Base-by-base conservation (phyloP, 352 stramenopile species). In the Phytophthora sansomeana region DNA sequence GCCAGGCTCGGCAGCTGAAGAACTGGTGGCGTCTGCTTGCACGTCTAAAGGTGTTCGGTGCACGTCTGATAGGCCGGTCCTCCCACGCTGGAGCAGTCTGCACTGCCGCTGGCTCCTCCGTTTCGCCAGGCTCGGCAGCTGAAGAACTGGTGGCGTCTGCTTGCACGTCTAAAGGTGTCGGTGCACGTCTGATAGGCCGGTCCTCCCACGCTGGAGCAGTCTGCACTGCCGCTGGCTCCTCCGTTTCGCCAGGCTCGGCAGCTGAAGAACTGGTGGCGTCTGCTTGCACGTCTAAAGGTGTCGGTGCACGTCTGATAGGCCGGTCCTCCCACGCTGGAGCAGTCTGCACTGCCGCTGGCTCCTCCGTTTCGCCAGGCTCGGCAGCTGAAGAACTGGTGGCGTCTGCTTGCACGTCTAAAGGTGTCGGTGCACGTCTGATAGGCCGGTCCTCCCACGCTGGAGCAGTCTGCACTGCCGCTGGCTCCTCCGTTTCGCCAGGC, bases 41-140 rank as follows among this genome's bases (percentile, higher is more conserved):
- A n/a, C n/a, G n/a, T n/a, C n/a, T n/a, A n/a, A n/a, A n/a, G n/a
- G n/a, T n/a, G n/a, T n/a, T n/a, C n/a, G n/a, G n/a, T n/a, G n/a
- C n/a, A n/a, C n/a, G n/a, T 29, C 16, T 5, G 41, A 41, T 53
- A 13, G 14, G 28, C 16, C 29, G 46, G 7, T 53, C 46, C 9
- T 56, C 47, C 1, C 29, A 7, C 41, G 46, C 10, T n/a, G n/a
- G n/a, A n/a, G n/a, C n/a, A 57, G 36, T 42, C 36, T 57, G 57
- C 35, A 24, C 21, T 4, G 1, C 9, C 21, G 17, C 29, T 14
- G 33, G 16, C 24, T 32, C 41, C 41, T 30, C 9, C 7, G 7
- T 7, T n/a, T 48, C 41, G 41, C 10, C 41, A 16, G 6, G 4
- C 14, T 41, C 2, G 5, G 13, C 3, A 16, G 14, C 35, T 19